These are phyloP conservation scores for Aspergillus spinulosporus DNA, from an alignment of 2,329 filamentous ascomycete genomes.

Conservation along the genomic window DNA sequence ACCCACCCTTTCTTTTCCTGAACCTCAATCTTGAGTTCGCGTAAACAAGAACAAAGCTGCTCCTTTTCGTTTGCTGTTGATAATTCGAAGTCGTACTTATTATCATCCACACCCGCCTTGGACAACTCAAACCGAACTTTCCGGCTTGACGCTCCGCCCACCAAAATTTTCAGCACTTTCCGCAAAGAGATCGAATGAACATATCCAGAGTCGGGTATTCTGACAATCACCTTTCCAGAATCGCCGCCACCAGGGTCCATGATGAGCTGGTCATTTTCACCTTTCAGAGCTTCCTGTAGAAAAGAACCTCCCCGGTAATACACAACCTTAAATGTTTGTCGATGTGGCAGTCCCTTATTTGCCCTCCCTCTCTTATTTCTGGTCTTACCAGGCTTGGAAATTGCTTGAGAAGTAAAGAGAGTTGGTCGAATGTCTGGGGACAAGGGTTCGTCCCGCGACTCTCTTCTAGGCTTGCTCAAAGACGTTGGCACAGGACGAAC, in stretches of 20 bases:
- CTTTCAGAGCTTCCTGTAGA: conserved; percentile 11
- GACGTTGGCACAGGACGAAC: conserved; percentile 23
- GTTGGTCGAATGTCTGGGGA: conserved; percentile 36
- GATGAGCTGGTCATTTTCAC: conserved; percentile 16
- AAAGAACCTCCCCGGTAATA: conserved; percentile 27
- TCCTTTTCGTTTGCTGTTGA: conserved; percentile 22
- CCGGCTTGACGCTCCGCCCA: conserved; percentile 24
- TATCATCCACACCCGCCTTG: conserved; percentile 20
- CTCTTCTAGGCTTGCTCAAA: conserved; percentile 14
- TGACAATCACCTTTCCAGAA: conserved; percentile 9
- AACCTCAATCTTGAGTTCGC: conserved; percentile 16
- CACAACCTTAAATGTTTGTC: conserved; percentile 19
- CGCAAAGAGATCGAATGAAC: neutral
- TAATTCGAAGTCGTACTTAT: conserved; percentile 34
- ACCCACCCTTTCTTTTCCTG: conserved; percentile 30
- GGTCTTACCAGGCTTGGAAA: conserved; percentile 9
- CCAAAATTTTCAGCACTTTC: conserved; percentile 23
- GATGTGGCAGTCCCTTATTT: neutral
- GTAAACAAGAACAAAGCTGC: conserved; percentile 23
- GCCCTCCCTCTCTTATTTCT: conserved; percentile 10
- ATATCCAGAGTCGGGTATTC: neutral
- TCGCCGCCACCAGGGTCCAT: conserved; percentile 16
- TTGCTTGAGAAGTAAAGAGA: conserved; percentile 25
- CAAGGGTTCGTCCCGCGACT: conserved; percentile 22
- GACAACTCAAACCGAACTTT: conserved; percentile 35